Percentiles rank a stretch among this genome's conserved stretches.
These are phyloP conservation scores for Arctium lappa DNA, from an alignment of 129 eudicot genomes.

Conservation along the genomic window DNA sequence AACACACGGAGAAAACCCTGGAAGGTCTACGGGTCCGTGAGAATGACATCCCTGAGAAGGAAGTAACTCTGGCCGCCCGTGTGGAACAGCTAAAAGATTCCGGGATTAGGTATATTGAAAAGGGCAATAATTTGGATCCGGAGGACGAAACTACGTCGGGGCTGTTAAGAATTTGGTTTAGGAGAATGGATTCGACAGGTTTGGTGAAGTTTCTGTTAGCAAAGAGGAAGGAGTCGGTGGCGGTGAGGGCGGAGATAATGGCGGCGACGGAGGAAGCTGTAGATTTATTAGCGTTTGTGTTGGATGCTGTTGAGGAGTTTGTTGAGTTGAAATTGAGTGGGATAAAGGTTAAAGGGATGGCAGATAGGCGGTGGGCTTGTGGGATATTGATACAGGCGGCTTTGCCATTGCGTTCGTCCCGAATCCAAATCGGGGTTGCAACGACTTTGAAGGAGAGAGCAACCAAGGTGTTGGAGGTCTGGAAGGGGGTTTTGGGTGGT, in stretches of 20 bases:
- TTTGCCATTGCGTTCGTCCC: slow-evolving; percentile 13
- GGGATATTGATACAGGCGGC: slow-evolving; percentile 33
- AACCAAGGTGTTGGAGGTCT: slow-evolving; percentile 39
- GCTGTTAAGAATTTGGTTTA: slow-evolving; percentile 30
- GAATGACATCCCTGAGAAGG: slow-evolving; percentile 34
- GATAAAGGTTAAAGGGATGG: slow-evolving; percentile 31
- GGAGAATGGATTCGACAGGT: slow-evolving; percentile 46
- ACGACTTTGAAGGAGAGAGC: slow-evolving; percentile 26
- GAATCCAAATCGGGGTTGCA: slow-evolving; percentile 12
- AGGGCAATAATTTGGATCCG: slow-evolving; percentile 2
- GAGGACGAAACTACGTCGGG: slow-evolving; percentile 16
- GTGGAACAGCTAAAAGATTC: slow-evolving; percentile 24
- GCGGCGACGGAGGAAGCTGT: slow-evolving; percentile 38
- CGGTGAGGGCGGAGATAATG: slow-evolving; percentile 32
- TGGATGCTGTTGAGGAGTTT: slow-evolving; percentile 57
- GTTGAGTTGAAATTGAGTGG: slow-evolving; percentile 35
- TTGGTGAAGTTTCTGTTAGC: slow-evolving; percentile 37
- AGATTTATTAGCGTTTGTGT: slow-evolving; percentile 36
- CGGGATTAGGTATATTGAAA: slow-evolving; percentile 18
- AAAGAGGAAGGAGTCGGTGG: slow-evolving; percentile 44
- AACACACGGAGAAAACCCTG: slow-evolving; percentile 19
- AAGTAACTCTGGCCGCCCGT: slow-evolving; percentile 25
- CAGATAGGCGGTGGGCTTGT: slow-evolving; percentile 56
- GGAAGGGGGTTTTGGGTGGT: slow-evolving; percentile 48
- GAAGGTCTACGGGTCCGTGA: slow-evolving; percentile 37